A percentile compares a stretch with the other conserved stretches of the same genome.
Evolutionary conservation across 2,329 filamentous ascomycete species (phyloP).

Genomic region (Sporothrix brunneoviolacea): DNA sequence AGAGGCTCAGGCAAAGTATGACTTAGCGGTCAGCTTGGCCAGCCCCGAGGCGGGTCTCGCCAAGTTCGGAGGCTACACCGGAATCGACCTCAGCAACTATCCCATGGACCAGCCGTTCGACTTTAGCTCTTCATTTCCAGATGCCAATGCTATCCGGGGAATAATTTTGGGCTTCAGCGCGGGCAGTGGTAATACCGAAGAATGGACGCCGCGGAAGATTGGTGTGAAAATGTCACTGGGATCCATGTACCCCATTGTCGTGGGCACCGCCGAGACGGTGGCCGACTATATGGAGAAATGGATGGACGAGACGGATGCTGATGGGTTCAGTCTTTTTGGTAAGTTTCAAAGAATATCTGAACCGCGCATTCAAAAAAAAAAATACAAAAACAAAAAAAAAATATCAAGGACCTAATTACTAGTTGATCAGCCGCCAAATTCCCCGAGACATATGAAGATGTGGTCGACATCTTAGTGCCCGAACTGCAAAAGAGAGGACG

Average conservation of each 20-base stretch:
- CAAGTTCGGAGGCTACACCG: conserved; percentile 20
- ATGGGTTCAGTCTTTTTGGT: too few species aligned
- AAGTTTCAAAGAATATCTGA: too few species aligned
- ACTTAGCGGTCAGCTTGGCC: conserved; percentile 15
- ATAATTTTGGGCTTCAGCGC: conserved; percentile 9
- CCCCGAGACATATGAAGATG: too few species aligned
- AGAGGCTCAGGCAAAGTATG: conserved; percentile 19
- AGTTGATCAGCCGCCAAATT: too few species aligned
- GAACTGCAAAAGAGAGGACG: too few species aligned
- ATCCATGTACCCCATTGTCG: conserved; percentile 27
- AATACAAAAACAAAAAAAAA: too few species aligned
- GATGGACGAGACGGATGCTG: conserved; percentile 62
- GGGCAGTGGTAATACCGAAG: conserved; percentile 5
- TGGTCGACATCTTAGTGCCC: too few species aligned
- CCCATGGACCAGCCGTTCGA: conserved; percentile 20
- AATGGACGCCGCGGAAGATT: conserved; percentile 15
- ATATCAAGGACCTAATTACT: too few species aligned
- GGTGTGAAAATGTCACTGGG: conserved; percentile 12
- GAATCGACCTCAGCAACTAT: conserved; percentile 20
- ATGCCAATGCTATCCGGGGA: conserved; percentile 4
- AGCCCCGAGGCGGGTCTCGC: conserved; percentile 19
- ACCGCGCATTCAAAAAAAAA: too few species aligned
- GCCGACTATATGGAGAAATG: conserved; percentile 62
- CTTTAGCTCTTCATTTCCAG: too few species aligned
- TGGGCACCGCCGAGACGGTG: conserved; percentile 59